These are phyloP conservation scores for Russula lepida DNA, from an alignment of 768 basidiomycete species.

Conservation along the genomic window DNA sequence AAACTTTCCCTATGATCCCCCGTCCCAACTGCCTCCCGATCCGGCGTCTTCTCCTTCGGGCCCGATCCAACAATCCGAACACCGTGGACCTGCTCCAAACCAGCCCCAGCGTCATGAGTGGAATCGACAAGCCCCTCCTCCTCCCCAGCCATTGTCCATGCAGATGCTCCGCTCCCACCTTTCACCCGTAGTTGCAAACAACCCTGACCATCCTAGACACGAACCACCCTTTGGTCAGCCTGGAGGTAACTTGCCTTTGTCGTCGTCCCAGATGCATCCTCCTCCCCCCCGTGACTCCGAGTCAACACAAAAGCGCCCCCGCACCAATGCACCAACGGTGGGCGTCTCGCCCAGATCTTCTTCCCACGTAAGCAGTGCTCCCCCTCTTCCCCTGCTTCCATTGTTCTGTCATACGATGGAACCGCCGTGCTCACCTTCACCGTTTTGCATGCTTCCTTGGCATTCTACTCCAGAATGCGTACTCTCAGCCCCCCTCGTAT, in stretches of 20 bases:
- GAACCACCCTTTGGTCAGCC: slow-evolving; percentile 41
- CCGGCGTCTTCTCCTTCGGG: slow-evolving; percentile 27
- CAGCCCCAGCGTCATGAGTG: slow-evolving; percentile 32
- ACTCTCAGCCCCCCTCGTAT: slow-evolving; percentile 29
- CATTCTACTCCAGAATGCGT: slow-evolving; percentile 22
- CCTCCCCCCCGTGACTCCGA: slow-evolving; percentile 27
- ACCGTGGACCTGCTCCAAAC: slow-evolving; percentile 24
- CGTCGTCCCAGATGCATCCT: slow-evolving; percentile 21
- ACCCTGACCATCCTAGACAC: slow-evolving; percentile 24
- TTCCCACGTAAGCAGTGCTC: slow-evolving; percentile 37
- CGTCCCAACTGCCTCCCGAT: slow-evolving; percentile 26
- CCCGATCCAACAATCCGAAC: slow-evolving; percentile 28
- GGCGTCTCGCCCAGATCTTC: slow-evolving; percentile 41
- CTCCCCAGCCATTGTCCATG: slow-evolving; percentile 18
- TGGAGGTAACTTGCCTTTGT: slow-evolving; percentile 15
- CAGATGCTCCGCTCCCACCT: slow-evolving; percentile 22
- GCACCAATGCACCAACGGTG: slow-evolving; percentile 31
- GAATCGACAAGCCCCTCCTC: slow-evolving; percentile 13
- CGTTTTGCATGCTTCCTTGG: slow-evolving; percentile 23
- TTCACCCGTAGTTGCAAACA: slow-evolving; percentile 20
- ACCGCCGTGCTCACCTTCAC: slow-evolving; percentile 6
- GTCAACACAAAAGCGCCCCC: slow-evolving; percentile 37
- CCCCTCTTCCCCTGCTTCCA: slow-evolving; percentile 9
- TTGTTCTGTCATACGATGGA: not conserved
- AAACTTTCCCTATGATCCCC: slow-evolving; percentile 45